phyloP scores from a whole-genome alignment of 306 rosid species.

The Pyrus betulifolia region DNA sequence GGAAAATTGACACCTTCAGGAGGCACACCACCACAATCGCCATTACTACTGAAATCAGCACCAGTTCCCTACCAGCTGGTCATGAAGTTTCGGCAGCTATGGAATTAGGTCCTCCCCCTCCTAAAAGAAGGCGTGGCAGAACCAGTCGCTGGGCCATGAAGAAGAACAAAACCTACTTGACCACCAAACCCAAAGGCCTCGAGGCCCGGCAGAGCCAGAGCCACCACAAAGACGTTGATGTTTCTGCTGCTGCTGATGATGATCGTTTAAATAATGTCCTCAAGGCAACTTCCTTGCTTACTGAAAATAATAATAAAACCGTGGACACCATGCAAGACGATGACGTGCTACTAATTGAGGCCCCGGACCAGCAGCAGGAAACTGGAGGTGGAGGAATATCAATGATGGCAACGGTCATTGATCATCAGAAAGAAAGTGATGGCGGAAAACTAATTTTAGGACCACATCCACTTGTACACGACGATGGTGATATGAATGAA shows the following conservation, averaged over 20 bases:
- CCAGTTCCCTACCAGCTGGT: background rate
- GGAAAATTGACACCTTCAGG: slow-evolving; percentile 43
- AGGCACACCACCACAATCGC: slow-evolving; percentile 1
- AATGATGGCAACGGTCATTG: background rate
- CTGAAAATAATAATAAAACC: background rate
- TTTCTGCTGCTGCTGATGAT: background rate
- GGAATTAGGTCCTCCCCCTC: slow-evolving; percentile 29
- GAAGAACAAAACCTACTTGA: slow-evolving; percentile 17
- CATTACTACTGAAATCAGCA: background rate
- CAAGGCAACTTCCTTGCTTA: background rate
- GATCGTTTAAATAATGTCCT: background rate
- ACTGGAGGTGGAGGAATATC: background rate
- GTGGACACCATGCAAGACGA: background rate
- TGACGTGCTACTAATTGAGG: background rate
- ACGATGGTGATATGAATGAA: background rate
- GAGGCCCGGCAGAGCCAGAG: background rate
- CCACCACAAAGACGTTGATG: background rate
- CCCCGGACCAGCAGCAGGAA: background rate
- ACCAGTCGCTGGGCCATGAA: slow-evolving; percentile 48
- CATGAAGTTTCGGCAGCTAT: background rate
- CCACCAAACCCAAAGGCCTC: background rate
- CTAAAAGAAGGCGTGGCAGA: slow-evolving; percentile 40
- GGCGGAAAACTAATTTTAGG: background rate
- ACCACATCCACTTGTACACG: background rate
- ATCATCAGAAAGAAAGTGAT: background rate